These are phyloP conservation scores for Cucumis hystrix DNA, from an alignment of 306 rosid species.

Conservation along the genomic window DNA sequence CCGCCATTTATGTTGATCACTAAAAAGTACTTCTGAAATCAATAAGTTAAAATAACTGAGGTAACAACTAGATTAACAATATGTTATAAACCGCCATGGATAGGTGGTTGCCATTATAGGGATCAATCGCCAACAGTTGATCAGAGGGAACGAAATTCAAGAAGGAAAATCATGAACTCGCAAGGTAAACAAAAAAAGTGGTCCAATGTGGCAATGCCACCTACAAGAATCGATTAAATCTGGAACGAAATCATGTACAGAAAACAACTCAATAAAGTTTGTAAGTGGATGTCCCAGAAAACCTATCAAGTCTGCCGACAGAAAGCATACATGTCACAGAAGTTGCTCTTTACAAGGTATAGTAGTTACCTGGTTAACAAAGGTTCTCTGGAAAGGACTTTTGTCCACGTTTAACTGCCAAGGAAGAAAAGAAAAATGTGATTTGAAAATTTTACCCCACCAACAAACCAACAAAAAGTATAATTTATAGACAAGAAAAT, in stretches of 20 bases:
- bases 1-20: neutral
- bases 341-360: slow-evolving; percentile 10
- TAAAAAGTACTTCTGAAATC: neutral
- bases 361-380: slow-evolving; percentile 80
- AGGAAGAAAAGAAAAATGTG: slow-evolving; percentile 12
- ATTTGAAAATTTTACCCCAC: slow-evolving; percentile 11
- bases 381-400: slow-evolving; percentile 93
- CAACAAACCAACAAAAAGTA: neutral
- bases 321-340: neutral
- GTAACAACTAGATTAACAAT: neutral
- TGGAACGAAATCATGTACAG: neutral
- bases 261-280: neutral
- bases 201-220: neutral
- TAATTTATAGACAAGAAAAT: neutral
- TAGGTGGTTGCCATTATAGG: neutral
- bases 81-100: neutral
- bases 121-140: neutral
- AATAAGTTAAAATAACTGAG: neutral
- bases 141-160: neutral
- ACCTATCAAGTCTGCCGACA: neutral
- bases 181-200: neutral
- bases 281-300: neutral
- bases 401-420: slow-evolving; percentile 91
- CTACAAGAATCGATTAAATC: neutral
- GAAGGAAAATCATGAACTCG: neutral